phyloP scores from a whole-genome alignment of 2,329 filamentous ascomycete species.

The Thermothelomyces thermophilus region DNA sequence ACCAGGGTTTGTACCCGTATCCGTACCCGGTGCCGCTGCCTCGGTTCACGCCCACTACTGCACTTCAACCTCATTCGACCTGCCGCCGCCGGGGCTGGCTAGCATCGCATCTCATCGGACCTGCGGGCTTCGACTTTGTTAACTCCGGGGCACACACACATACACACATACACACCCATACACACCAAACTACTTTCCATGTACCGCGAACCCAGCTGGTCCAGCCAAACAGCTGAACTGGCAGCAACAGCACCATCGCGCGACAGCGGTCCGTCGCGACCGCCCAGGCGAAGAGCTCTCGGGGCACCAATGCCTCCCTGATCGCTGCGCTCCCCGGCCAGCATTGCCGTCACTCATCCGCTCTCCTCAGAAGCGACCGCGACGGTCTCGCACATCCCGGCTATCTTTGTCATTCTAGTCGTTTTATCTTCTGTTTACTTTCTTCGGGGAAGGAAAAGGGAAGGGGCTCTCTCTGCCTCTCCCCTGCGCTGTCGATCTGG shows the following conservation, averaged over 20 bases:
- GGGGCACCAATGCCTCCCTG: conserved; percentile 3
- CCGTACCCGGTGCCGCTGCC: neutral
- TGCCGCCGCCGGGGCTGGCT: neutral
- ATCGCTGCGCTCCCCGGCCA: conserved; percentile 1
- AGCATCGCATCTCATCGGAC: neutral
- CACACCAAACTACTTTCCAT: too few species aligned
- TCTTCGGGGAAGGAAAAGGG: too few species aligned
- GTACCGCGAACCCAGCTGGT: neutral
- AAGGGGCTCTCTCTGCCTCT: neutral
- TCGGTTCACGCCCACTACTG: conserved; percentile 1
- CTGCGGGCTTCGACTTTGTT: neutral
- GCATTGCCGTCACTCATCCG: neutral
- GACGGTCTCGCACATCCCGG: neutral
- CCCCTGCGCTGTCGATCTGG: conserved; percentile 5
- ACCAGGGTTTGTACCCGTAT: neutral
- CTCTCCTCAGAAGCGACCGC: conserved; percentile 3
- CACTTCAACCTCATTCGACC: neutral
- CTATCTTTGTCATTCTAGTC: too few species aligned
- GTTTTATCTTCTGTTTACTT: too few species aligned
- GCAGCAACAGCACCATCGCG: neutral
- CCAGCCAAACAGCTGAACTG: neutral
- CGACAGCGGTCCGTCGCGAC: neutral
- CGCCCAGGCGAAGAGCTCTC: conserved; percentile 1
- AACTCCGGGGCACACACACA: neutral
- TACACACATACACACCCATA: too few species aligned